These are phyloP conservation scores for Aspergillus affinis DNA, from an alignment of 495 filamentous ascomycete genomes.

Conservation along the genomic window DNA sequence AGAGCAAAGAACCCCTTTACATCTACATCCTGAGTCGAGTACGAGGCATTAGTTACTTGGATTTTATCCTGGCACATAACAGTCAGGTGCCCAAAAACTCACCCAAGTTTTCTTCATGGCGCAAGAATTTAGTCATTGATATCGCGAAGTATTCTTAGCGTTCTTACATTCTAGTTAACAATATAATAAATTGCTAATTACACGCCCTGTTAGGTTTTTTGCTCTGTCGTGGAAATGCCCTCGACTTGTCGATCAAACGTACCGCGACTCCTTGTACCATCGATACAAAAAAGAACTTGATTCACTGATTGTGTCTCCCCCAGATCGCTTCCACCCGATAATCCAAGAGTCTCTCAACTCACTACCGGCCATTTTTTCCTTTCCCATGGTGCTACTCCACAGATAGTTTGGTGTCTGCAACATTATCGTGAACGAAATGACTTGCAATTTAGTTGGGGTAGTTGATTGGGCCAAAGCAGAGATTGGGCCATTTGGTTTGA, in stretches of 20 bases:
- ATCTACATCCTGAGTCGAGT: conserved; percentile 40
- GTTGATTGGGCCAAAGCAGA: conserved; percentile 44
- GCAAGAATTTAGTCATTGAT: conserved; percentile 32
- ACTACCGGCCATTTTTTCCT: conserved; percentile 31
- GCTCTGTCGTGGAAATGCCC: conserved; percentile 35
- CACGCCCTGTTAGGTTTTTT: conserved; percentile 31
- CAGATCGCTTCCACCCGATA: conserved; percentile 35
- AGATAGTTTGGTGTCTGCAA: conserved; percentile 36
- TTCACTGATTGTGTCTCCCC: conserved; percentile 30
- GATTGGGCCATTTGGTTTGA: conserved; percentile 38
- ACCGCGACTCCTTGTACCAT: conserved; percentile 22
- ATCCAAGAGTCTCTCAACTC: conserved; percentile 30
- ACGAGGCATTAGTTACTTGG: conserved; percentile 35
- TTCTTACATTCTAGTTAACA: too few species aligned
- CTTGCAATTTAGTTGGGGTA: too few species aligned
- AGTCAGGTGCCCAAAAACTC: conserved; percentile 30
- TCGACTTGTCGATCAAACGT: conserved; percentile 24
- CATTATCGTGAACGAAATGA: too few species aligned
- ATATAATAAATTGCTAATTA: conserved; percentile 9
- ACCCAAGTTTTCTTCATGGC: conserved; percentile 27
- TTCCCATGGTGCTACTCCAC: conserved; percentile 43
- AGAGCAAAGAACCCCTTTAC: conserved; percentile 35
- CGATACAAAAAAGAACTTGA: conserved; percentile 30
- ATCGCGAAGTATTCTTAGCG: conserved; percentile 25
- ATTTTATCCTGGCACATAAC: conserved; percentile 34